Conservation (phyloP, 352 stramenopile species). For the Globisporangium nodosum region DNA sequence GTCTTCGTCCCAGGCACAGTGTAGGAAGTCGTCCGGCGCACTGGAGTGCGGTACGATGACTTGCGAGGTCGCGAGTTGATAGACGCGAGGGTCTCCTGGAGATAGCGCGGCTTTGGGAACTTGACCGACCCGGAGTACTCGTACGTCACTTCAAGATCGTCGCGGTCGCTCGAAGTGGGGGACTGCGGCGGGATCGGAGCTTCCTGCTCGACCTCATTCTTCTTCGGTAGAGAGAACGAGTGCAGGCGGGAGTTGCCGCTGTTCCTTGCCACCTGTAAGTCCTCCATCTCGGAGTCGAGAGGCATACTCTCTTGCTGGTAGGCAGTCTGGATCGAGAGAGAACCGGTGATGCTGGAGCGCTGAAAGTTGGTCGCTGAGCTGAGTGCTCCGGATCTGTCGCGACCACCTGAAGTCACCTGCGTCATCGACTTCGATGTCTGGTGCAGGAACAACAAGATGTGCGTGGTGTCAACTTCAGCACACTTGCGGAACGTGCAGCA, state of each 20-base stretch:
- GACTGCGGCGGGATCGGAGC: conserved; percentile 25
- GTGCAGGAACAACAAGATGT: background rate
- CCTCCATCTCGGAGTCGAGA: conserved; percentile 1
- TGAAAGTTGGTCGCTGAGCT: background rate
- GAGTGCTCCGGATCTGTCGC: conserved; percentile 2
- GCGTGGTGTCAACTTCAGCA: background rate
- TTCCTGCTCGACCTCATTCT: conserved; percentile 25
- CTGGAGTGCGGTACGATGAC: conserved; percentile 1
- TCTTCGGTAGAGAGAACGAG: conserved; percentile 35
- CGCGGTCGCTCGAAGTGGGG: conserved; percentile 23
- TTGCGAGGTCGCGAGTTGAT: conserved; percentile 44
- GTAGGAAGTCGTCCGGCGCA: conserved; percentile 17
- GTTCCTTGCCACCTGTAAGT: background rate
- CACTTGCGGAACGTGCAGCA: background rate
- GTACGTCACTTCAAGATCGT: conserved; percentile 36
- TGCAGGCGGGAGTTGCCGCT: conserved; percentile 18
- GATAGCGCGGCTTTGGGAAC: conserved; percentile 34
- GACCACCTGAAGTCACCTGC: background rate
- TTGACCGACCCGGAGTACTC: conserved; percentile 13
- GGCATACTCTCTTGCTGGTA: conserved; percentile 9
- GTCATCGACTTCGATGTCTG: background rate
- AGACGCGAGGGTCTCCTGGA: conserved; percentile 44
- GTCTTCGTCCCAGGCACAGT: conserved; percentile 15
- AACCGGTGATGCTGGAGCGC: background rate
- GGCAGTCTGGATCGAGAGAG: background rate